These are phyloP conservation scores for Globisporangium parvum DNA, from an alignment of 352 stramenopile genomes.

Conservation along the genomic window DNA sequence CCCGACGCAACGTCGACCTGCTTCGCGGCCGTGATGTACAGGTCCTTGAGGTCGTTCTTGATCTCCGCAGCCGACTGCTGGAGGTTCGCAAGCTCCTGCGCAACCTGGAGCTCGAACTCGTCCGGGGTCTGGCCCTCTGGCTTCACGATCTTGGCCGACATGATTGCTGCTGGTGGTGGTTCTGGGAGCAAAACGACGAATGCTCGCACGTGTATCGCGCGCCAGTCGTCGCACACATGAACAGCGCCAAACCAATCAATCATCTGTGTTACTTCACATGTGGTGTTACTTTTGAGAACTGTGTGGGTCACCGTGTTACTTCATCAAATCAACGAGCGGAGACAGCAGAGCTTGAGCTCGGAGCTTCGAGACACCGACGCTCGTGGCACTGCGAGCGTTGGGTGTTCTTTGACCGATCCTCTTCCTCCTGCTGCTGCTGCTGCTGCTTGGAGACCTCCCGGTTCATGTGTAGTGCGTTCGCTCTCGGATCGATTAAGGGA, in stretches of 20 bases:
- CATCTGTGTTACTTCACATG: not conserved
- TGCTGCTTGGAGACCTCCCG: too few relatives aligned
- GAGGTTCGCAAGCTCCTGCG: conserved; percentile 83
- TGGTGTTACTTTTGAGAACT: not conserved
- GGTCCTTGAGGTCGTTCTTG: conserved; percentile 96
- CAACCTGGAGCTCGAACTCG: conserved; percentile 87
- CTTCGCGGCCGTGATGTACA: conserved; percentile 99
- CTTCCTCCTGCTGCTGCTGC: too few relatives aligned
- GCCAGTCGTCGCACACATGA: not conserved
- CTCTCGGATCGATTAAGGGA: too few relatives aligned
- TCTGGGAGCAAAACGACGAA: conserved; percentile 50
- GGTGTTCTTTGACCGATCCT: too few relatives aligned
- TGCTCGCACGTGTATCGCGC: not conserved
- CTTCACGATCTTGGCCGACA: conserved; percentile 86
- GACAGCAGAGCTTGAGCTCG: too few relatives aligned
- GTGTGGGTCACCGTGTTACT: not conserved
- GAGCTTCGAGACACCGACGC: too few relatives aligned
- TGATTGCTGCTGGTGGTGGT: conserved; percentile 33
- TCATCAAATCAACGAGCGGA: too few relatives aligned
- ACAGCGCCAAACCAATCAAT: not conserved
- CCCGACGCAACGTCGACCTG: conserved; percentile 94
- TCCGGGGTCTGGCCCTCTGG: conserved; percentile 76
- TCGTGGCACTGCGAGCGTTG: too few relatives aligned
- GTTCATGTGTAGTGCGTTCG: too few relatives aligned
- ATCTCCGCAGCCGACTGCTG: conserved; percentile 94